Percentiles rank a stretch among this genome's conserved stretches.
phyloP scores from a whole-genome alignment of 345 rosid genomes.

The thale cress (Arabidopsis thaliana) region DNA sequence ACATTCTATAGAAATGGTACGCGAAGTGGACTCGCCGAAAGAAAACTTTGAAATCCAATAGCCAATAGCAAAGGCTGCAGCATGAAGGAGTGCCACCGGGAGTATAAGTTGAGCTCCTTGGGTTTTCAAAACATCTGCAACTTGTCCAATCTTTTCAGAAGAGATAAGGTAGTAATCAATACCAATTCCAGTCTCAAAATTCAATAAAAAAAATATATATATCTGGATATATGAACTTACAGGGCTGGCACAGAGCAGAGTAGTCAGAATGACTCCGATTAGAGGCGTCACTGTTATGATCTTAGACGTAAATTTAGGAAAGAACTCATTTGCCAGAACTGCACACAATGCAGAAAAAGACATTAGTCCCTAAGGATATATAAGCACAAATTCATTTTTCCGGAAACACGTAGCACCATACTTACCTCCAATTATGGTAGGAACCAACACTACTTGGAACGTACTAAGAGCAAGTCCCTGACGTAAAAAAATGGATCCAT shows the following conservation, averaged over 20 bases:
- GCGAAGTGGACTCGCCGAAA: conserved; percentile 96
- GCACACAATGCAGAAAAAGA: conserved; percentile 41
- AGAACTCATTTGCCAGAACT: conserved; percentile 91
- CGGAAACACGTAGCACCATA: conserved; percentile 3
- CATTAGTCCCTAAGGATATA: background rate
- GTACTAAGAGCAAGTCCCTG: conserved; percentile 97
- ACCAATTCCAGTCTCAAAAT: conserved; percentile 13
- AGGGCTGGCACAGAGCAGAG: conserved; percentile 95
- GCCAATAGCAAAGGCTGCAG: conserved; percentile 83
- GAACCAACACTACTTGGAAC: conserved; percentile 94
- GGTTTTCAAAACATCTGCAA: conserved; percentile 81
- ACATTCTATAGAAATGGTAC: conserved; percentile 96
- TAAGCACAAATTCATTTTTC: conserved; percentile 9
- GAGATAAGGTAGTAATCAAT: background rate
- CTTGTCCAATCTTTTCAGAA: conserved; percentile 84
- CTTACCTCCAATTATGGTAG: conserved; percentile 85
- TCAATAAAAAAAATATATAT: background rate
- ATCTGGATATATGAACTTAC: conserved; percentile 54
- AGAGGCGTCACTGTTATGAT: conserved; percentile 81
- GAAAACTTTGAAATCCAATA: conserved; percentile 81
- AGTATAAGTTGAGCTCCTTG: conserved; percentile 87
- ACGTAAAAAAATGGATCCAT: conserved; percentile 26
- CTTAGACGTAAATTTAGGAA: conserved; percentile 87
- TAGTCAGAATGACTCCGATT: conserved; percentile 92
- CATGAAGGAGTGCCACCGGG: conserved; percentile 87